A percentile compares a stretch with the other conserved stretches of the same genome.
phyloP scores from a whole-genome alignment of 768 basidiomycete genomes.

The Leucosporidium scottii region DNA sequence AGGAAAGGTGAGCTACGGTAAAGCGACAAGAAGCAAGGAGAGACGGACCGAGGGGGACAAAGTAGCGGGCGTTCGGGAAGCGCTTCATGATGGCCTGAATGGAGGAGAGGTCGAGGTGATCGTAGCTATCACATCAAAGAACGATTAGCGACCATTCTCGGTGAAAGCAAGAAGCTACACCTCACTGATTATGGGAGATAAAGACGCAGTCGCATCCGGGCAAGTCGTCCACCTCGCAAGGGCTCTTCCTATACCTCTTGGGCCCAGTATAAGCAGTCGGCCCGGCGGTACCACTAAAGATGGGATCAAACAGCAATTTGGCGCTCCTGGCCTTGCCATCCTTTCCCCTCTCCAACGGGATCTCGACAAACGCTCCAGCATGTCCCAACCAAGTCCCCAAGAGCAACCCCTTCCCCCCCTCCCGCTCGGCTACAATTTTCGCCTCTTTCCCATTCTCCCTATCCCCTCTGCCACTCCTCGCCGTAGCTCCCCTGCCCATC shows the following conservation, averaged over 20 bases:
- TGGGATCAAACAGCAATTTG: constrained; percentile 46
- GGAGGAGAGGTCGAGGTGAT: constrained; percentile 46
- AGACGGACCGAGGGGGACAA: constrained; percentile 46
- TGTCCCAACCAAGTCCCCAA: constrained; percentile 46
- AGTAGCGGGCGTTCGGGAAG: constrained; percentile 39
- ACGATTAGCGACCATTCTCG: no score
- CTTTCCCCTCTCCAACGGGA: constrained; percentile 4
- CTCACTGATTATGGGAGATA: constrained; percentile 48
- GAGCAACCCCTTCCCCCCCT: background rate
- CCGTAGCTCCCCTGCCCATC: constrained; percentile 8
- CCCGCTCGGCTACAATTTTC: no score
- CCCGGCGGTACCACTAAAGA: constrained; percentile 44
- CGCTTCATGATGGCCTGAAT: constrained; percentile 38
- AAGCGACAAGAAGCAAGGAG: background rate
- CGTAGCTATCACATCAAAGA: constrained; percentile 41
- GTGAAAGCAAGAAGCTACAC: background rate
- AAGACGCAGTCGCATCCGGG: constrained; percentile 46
- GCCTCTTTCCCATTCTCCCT: constrained; percentile 9
- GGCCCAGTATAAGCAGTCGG: constrained; percentile 41
- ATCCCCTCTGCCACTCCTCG: background rate
- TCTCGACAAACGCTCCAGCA: constrained; percentile 38
- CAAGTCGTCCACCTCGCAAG: constrained; percentile 44
- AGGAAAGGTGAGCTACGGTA: background rate
- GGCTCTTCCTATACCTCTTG: constrained; percentile 41
- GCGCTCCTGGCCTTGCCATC: constrained; percentile 4